phyloP scores from a whole-genome alignment of 257 asterid genomes.

The Prunella vulgaris region DNA sequence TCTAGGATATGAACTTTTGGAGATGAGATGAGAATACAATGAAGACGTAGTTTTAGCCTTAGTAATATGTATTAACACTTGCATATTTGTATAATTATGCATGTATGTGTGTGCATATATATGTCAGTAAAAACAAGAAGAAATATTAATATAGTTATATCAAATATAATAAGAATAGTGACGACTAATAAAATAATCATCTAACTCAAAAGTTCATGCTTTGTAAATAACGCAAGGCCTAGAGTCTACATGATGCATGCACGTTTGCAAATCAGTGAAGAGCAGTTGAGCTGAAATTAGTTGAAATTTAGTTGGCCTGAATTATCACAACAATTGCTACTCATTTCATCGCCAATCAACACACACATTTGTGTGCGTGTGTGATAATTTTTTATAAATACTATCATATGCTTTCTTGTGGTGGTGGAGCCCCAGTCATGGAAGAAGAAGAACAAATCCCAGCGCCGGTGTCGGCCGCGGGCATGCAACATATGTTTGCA shows the following conservation, averaged over 20 bases:
- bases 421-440: conserved; percentile 25
- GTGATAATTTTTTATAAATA: no score
- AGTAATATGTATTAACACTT: no score
- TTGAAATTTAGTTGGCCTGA: conserved; percentile 45
- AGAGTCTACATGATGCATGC: conserved; percentile 7
- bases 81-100: no score
- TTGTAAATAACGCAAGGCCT: conserved; percentile 28
- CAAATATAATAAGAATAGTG: neutral
- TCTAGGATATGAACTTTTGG: no score
- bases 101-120: no score
- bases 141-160: no score
- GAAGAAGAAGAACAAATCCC: conserved; percentile 16
- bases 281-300: conserved; percentile 53
- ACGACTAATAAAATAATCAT: neutral
- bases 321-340: neutral
- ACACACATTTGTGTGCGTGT: neutral
- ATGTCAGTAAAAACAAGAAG: no score
- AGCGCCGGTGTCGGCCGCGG: no score
- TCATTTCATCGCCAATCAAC: neutral
- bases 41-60: no score
- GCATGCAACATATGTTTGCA: neutral
- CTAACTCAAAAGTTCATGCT: conserved; percentile 4
- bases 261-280: conserved; percentile 10
- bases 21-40: no score
- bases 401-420: no score